Evolutionary conservation across 805 yeast genomes (phyloP).

Genomic region (Saturnispora galanensis): DNA sequence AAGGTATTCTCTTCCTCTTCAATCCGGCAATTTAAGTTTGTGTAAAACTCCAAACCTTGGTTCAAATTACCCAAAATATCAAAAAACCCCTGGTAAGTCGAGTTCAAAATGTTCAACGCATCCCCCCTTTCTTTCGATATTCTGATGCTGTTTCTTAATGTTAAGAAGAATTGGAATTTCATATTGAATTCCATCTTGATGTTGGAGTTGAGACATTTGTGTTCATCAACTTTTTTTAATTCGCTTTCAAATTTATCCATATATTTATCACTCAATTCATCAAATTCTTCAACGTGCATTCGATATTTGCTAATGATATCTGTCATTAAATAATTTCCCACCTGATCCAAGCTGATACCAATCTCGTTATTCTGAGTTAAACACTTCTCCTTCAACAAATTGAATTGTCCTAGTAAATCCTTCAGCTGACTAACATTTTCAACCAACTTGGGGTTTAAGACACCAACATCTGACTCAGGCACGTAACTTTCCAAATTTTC

Average conservation of each 20-base stretch:
- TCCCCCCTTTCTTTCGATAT: conserved; percentile 33
- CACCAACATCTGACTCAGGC: conserved; percentile 32
- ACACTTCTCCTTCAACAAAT: conserved; percentile 29
- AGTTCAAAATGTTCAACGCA: conserved; percentile 42
- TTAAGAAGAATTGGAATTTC: conserved; percentile 21
- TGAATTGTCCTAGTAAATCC: conserved; percentile 23
- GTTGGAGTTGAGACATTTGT: conserved; percentile 29
- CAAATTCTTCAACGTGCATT: conserved; percentile 26
- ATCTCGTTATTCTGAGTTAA: conserved; percentile 32
- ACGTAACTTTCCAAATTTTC: conserved; percentile 27
- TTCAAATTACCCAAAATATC: conserved; percentile 51
- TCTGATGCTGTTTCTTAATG: conserved; percentile 25
- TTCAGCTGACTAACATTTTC: conserved; percentile 29
- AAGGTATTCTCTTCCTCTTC: background rate
- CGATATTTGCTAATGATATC: conserved; percentile 12
- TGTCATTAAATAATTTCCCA: conserved; percentile 38
- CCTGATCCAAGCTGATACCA: conserved; percentile 35
- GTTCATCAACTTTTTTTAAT: conserved; percentile 34
- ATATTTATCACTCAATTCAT: conserved; percentile 30
- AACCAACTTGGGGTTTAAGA: conserved; percentile 27
- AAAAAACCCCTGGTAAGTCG: conserved; percentile 38
- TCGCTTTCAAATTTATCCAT: conserved; percentile 43
- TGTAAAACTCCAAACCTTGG: conserved; percentile 66
- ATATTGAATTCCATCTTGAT: conserved; percentile 25
- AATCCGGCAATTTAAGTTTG: conserved; percentile 33